A percentile compares a stretch with the other conserved stretches of the same genome.
Evolutionary conservation across 805 yeast genomes (phyloP).

Genomic region (Saccharomycopsis sp.): DNA sequence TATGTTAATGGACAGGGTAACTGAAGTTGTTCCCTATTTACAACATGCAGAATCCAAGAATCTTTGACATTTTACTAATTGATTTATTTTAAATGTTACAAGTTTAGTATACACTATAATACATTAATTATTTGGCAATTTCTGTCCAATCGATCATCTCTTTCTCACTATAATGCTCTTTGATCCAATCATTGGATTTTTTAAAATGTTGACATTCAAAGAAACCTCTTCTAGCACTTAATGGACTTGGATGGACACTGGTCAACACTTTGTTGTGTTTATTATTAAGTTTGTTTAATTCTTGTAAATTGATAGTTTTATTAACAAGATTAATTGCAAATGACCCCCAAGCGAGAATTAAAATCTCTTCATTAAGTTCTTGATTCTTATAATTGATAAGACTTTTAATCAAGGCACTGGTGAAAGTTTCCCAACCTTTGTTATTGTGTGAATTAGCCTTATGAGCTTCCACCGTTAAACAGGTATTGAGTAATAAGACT

Average conservation of each 20-base stretch:
- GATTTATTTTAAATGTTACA: no score
- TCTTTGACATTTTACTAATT: no score
- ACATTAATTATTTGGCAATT: no score
- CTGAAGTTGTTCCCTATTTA: no score
- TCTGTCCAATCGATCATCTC: constrained; percentile 65
- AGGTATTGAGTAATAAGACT: constrained; percentile 76
- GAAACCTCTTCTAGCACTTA: constrained; percentile 83
- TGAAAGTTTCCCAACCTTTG: constrained; percentile 88
- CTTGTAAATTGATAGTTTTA: constrained; percentile 22
- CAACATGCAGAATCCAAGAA: no score
- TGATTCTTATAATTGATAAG: constrained; percentile 40
- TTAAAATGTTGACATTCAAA: constrained; percentile 68
- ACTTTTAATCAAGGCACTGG: constrained; percentile 53
- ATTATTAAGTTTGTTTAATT: constrained; percentile 22
- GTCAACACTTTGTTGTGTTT: constrained; percentile 42
- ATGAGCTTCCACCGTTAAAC: constrained; percentile 87
- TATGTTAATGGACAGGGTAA: no score
- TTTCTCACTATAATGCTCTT: constrained; percentile 29
- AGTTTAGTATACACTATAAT: no score
- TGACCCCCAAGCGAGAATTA: constrained; percentile 72
- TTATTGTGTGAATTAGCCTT: constrained; percentile 87
- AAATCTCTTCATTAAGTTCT: constrained; percentile 40
- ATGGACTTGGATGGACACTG: constrained; percentile 91
- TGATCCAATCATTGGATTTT: constrained; percentile 71
- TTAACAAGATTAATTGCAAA: constrained; percentile 57